phyloP scores from a whole-genome alignment of 371 early-diverging fungal genomes.

The Mortierella sp. region DNA sequence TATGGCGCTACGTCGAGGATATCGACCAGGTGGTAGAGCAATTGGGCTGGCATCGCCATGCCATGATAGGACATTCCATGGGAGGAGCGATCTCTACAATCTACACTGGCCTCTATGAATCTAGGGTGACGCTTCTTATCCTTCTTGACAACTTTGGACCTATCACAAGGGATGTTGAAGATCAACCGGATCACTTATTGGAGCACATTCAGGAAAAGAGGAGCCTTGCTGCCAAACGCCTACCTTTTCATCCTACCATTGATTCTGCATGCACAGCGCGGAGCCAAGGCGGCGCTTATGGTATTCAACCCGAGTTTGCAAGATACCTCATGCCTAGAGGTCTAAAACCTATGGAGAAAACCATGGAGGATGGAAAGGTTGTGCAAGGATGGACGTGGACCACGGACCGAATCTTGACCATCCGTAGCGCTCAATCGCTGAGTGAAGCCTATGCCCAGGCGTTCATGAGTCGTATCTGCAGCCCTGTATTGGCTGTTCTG shows the following conservation, averaged over 20 bases:
- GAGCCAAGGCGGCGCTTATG: conserved; percentile 24
- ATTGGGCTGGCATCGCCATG: conserved; percentile 50
- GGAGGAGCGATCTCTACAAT: conserved; percentile 41
- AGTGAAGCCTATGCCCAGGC: conserved; percentile 31
- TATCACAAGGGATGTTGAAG: conserved; percentile 29
- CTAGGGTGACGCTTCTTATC: conserved; percentile 29
- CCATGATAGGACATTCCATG: conserved; percentile 49
- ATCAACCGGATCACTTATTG: conserved; percentile 41
- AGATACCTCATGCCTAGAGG: conserved; percentile 23
- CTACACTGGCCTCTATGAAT: conserved; percentile 33
- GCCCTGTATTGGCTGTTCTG: conserved; percentile 32
- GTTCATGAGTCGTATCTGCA: conserved; percentile 34
- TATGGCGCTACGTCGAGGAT: conserved; percentile 51
- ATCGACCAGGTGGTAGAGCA: conserved; percentile 45
- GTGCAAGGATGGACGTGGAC: conserved; percentile 49
- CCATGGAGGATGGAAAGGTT: conserved; percentile 12
- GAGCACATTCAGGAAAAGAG: conserved; percentile 38
- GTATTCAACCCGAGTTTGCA: conserved; percentile 29
- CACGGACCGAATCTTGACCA: conserved; percentile 32
- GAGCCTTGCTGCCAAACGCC: conserved; percentile 21
- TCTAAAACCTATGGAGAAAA: conserved; percentile 13
- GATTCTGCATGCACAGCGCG: conserved; percentile 38
- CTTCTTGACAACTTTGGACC: conserved; percentile 50
- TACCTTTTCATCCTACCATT: conserved; percentile 33
- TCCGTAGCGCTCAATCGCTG: conserved; percentile 33